phyloP scores from a whole-genome alignment of 129 eudicot species.

The Mikania micrantha region DNA sequence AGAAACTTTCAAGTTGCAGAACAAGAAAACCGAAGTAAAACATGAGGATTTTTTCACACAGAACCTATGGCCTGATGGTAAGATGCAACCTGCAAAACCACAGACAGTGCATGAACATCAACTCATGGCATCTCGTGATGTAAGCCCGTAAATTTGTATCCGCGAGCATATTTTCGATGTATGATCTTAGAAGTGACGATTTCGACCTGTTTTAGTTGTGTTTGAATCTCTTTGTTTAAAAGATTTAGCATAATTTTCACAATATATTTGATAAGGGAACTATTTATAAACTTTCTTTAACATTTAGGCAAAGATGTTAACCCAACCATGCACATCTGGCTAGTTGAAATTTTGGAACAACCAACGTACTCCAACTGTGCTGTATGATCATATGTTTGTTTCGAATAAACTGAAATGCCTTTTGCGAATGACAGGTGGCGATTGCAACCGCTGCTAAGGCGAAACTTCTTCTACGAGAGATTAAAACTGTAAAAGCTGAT shows the following conservation, averaged over 20 bases:
- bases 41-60: constrained; percentile 29
- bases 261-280: no score
- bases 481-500: constrained; percentile 74
- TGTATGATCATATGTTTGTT: not conserved
- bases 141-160: constrained; percentile 56
- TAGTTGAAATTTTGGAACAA: no score
- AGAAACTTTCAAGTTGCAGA: constrained; percentile 54
- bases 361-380: no score
- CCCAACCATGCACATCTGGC: no score
- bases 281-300: no score
- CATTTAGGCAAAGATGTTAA: no score
- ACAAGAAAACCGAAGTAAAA: constrained; percentile 31
- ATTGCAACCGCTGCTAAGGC: constrained; percentile 83
- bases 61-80: constrained; percentile 36
- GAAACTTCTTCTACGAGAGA: constrained; percentile 63
- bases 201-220: no score
- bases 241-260: no score
- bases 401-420: not conserved
- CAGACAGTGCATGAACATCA: constrained; percentile 48
- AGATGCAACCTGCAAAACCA: constrained; percentile 19
- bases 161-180: no score
- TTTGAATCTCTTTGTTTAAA: no score
- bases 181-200: not conserved
- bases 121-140: constrained; percentile 97
- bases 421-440: constrained; percentile 50